A percentile compares a stretch with the other conserved stretches of the same genome.
phyloP scores from a whole-genome alignment of 441 rosid genomes.

The Brassica hybrid region DNA sequence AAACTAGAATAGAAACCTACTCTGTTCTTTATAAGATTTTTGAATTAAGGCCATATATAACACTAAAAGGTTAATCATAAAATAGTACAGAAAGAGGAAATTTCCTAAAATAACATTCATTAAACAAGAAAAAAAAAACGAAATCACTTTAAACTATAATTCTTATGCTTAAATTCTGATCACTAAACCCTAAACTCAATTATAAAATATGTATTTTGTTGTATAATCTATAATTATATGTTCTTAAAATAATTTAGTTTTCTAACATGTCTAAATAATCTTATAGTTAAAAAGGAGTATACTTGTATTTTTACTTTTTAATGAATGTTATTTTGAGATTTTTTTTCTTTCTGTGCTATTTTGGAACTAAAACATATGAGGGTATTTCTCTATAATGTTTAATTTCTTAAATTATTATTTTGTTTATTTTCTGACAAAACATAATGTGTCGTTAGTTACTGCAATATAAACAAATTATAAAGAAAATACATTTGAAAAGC shows the following conservation, averaged over 20 bases:
- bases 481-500: background rate
- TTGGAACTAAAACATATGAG: background rate
- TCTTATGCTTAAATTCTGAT: background rate
- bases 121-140: background rate
- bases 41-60: background rate
- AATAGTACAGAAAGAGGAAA: background rate
- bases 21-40: too few species aligned
- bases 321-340: background rate
- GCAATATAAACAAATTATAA: background rate
- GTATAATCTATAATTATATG: background rate
- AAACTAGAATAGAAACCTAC: background rate
- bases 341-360: too few species aligned
- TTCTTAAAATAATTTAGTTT: too few species aligned
- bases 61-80: too few species aligned
- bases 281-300: background rate
- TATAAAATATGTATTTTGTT: background rate
- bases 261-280: background rate
- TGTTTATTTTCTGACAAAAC: background rate
- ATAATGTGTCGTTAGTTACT: background rate
- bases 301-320: background rate
- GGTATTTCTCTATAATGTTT: background rate
- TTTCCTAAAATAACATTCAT: background rate
- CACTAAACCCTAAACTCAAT: background rate
- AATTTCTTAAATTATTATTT: too few species aligned
- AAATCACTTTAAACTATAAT: background rate